Evolutionary conservation across 1,284 basidiomycete species (phyloP).

Genomic region (Jaminaea rosea): DNA sequence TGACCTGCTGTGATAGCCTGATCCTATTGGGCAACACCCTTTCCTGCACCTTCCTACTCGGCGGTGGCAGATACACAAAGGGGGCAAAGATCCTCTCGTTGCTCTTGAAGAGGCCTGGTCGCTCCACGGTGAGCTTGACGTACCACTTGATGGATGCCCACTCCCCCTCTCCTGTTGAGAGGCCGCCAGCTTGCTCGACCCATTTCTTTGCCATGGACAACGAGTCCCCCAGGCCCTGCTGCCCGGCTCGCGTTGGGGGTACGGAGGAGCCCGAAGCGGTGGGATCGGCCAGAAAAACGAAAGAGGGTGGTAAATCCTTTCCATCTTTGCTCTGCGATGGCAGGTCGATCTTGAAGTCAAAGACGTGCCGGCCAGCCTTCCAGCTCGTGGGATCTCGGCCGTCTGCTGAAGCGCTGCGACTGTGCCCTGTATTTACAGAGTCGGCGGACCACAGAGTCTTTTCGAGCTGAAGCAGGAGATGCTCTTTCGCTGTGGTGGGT

Average conservation of each 20-base stretch:
- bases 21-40: slow-evolving; percentile 16
- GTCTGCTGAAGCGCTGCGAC: no score
- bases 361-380: slow-evolving; percentile 18
- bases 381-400: slow-evolving; percentile 7
- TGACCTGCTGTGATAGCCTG: slow-evolving; percentile 14
- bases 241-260: no score
- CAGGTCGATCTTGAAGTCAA: slow-evolving; percentile 22
- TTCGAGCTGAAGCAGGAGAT: slow-evolving; percentile 25
- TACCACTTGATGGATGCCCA: slow-evolving; percentile 41
- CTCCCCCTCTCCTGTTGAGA: slow-evolving; percentile 8
- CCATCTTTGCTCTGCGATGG: slow-evolving; percentile 4
- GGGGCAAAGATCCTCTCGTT: slow-evolving; percentile 36
- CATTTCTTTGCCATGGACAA: not conserved
- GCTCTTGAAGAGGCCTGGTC: slow-evolving; percentile 26
- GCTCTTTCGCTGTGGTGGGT: slow-evolving; percentile 10
- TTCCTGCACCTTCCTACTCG: slow-evolving; percentile 8
- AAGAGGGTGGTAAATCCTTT: slow-evolving; percentile 5
- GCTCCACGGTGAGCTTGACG: slow-evolving; percentile 34
- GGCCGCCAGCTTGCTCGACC: not conserved
- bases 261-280: not conserved
- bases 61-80: slow-evolving; percentile 38
- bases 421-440: no score
- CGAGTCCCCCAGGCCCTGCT: not conserved
- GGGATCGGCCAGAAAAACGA: slow-evolving; percentile 8
- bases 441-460: slow-evolving; percentile 15